Percentiles rank a stretch among this genome's conserved stretches.
Evolutionary conservation across 2,329 filamentous ascomycete genomes (phyloP).

Genomic region (Plenodomus biglobosus): DNA sequence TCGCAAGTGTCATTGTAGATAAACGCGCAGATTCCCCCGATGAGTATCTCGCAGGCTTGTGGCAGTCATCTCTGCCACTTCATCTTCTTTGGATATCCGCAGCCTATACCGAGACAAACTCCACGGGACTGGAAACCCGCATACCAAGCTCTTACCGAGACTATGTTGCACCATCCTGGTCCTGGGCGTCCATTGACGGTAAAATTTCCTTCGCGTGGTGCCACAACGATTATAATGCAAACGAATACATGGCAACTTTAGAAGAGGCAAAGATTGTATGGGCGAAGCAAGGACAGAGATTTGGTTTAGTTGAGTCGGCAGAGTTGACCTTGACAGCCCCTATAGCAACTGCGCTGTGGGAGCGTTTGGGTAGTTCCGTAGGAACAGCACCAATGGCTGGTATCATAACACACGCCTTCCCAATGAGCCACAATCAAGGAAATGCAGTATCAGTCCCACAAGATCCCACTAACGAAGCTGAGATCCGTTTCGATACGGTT

Average conservation of each 20-base stretch:
- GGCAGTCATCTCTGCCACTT: conserved; percentile 5
- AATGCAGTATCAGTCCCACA: background rate
- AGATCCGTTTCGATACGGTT: conserved; percentile 1
- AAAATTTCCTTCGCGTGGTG: conserved; percentile 5
- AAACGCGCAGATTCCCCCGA: background rate
- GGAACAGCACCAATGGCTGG: background rate
- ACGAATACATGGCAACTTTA: conserved; percentile 1
- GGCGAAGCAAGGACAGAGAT: background rate
- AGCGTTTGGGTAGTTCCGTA: background rate
- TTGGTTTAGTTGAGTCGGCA: background rate
- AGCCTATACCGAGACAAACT: no score
- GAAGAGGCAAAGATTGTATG: background rate
- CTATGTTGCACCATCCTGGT: conserved; percentile 16
- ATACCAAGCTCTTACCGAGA: background rate
- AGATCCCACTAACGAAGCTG: background rate
- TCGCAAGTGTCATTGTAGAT: conserved; percentile 3
- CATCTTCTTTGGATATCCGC: conserved; percentile 5
- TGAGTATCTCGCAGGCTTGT: conserved; percentile 11
- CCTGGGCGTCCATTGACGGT: conserved; percentile 15
- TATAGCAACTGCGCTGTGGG: background rate
- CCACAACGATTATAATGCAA: conserved; percentile 1
- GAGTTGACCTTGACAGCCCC: background rate
- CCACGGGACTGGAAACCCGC: no score
- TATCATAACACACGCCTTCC: conserved; percentile 1
- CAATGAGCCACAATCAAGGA: background rate